These are phyloP conservation scores for Solanum rostratum DNA, from an alignment of 257 asterid species.

Conservation along the genomic window DNA sequence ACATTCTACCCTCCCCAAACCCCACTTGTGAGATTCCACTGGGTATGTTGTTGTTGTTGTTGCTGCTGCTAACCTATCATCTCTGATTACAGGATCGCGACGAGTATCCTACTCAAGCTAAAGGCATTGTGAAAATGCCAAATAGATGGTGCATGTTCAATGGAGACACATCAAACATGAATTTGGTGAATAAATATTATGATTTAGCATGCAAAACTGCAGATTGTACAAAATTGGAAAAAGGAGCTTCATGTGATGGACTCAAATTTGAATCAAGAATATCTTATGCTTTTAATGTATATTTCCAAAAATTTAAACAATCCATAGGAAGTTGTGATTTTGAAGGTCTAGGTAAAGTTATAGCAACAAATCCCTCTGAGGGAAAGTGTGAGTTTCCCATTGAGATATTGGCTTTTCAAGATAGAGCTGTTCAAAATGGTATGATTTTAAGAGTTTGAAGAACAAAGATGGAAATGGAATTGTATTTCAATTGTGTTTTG, in stretches of 20 bases:
- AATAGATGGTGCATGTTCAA: constrained; percentile 25
- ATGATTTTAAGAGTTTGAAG: background rate
- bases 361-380: constrained; percentile 16
- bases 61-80: background rate
- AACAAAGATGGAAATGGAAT: background rate
- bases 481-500: background rate
- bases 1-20: too few species aligned
- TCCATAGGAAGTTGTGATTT: constrained; percentile 8
- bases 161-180: background rate
- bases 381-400: constrained; percentile 11
- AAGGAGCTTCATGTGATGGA: constrained; percentile 31
- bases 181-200: background rate
- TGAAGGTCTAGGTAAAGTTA: constrained; percentile 20
- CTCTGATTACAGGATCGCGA: constrained; percentile 18
- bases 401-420: constrained; percentile 1
- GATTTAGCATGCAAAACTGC: constrained; percentile 1
- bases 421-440: background rate
- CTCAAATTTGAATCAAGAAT: constrained; percentile 3
- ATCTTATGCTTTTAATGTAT: constrained; percentile 43
- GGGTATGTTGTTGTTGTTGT: too few species aligned
- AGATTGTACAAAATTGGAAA: constrained; percentile 30
- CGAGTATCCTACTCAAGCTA: constrained; percentile 25
- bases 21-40: too few species aligned
- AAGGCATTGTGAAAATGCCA: constrained; percentile 19
- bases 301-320: constrained; percentile 28